Base-by-base conservation (phyloP, 495 filamentous ascomycete species). In the Hypoxylon fuscum region DNA sequence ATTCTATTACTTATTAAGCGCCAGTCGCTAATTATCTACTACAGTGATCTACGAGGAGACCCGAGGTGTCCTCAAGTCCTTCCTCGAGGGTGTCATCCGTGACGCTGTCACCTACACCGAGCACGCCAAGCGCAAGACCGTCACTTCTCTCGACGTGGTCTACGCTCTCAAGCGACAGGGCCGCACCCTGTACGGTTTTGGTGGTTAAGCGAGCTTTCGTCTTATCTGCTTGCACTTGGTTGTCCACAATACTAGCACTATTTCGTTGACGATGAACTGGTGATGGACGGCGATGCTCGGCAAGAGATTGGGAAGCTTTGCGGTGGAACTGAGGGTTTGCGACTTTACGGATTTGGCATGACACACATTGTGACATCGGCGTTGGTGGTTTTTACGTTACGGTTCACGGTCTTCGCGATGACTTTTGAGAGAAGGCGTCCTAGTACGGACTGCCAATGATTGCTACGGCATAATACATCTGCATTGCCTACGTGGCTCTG, bases 1-100 rank as follows among this genome's bases (percentile, higher is more conserved):
- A n/a, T n/a, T 21, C 53, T 8, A 18, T 31, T 2, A 6, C 34
- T 20, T 1, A 18, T 35, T 35, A 31, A 18, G 44, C 55, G n/a
- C n/a, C n/a, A n/a, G 7, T 21, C 12, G 9, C 76, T 82, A 69
- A 83, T 70, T 57, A 54, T 62, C 48, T 44, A 23, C 58, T n/a
- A 3, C 71, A 82, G 94, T 88, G 85, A 88, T 99, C 89, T 99
- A 99, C 87, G 96, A 99, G 79, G 96, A 99, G 88, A 99, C 96
- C 70, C 96, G 96, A 77, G 93, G 95, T 88, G 96, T 99, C 72
- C 90, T 99, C 73, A 99, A 99, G 91, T 96, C 95, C 83, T 99
- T 99, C 93, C 93, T 99, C 72, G 96, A 99, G 85, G 93, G 94
- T 85, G 96, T 99, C 84, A 99, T 99, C 80, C 92, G 92, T 81